Percentiles rank a stretch among this genome's conserved stretches.
phyloP scores from a whole-genome alignment of 2,329 filamentous ascomycete genomes.

The Seiridium cupressi region DNA sequence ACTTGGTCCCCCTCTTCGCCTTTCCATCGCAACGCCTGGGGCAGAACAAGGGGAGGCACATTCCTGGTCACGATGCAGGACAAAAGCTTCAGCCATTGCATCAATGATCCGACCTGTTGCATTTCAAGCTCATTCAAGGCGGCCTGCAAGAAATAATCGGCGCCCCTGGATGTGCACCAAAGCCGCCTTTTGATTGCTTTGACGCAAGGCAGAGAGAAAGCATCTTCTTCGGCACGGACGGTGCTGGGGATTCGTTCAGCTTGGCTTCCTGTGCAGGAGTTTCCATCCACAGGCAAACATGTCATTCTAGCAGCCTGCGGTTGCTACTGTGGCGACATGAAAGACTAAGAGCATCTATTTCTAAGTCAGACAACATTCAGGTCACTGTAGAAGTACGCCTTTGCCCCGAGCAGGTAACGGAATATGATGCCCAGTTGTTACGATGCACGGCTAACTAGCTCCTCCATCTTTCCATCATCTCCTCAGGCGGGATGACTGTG shows the following conservation, averaged over 20 bases:
- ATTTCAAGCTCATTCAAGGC: neutral
- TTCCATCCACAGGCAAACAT: neutral
- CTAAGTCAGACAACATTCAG: no score
- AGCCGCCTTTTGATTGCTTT: neutral
- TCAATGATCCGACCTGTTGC: neutral
- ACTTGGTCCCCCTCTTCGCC: neutral
- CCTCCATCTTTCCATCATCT: no score
- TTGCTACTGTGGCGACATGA: neutral
- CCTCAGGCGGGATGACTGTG: no score
- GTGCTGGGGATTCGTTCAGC: neutral
- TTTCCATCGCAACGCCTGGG: conserved; percentile 8
- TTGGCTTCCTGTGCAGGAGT: neutral
- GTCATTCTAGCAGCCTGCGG: neutral
- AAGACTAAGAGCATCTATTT: neutral
- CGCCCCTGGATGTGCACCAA: no score
- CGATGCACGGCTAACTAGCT: no score
- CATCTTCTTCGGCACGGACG: neutral
- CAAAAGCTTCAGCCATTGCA: neutral
- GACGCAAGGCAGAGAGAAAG: neutral
- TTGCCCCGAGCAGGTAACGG: no score
- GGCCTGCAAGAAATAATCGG: neutral
- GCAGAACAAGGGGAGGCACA: conserved; percentile 4
- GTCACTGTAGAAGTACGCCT: no score
- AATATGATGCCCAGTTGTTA: no score
- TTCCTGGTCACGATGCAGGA: neutral